Evolutionary conservation across 1,284 basidiomycete species (phyloP).

Genomic region (Cerrena zonata): DNA sequence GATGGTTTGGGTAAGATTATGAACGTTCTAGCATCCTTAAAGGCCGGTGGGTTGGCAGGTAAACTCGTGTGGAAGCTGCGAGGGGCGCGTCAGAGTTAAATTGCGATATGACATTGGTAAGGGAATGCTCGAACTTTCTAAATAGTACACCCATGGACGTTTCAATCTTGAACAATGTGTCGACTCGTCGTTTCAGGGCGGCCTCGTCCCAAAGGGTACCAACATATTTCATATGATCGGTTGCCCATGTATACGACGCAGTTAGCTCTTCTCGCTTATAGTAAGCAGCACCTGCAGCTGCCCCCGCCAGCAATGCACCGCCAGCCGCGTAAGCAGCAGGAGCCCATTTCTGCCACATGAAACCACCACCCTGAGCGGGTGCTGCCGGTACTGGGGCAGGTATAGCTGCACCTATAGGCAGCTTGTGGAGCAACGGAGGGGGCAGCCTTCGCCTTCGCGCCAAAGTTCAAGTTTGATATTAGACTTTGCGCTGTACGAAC

Average conservation of each 20-base stretch:
- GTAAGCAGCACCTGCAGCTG: conserved; percentile 80
- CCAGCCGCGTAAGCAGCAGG: conserved; percentile 63
- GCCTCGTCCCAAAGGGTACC: conserved; percentile 82
- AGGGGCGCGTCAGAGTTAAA: not conserved
- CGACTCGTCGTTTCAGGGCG: conserved; percentile 57
- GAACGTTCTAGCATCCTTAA: conserved; percentile 63
- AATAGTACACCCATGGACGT: conserved; percentile 63
- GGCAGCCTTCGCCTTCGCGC: conserved; percentile 15
- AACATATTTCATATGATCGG: conserved; percentile 88
- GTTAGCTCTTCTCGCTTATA: conserved; percentile 70
- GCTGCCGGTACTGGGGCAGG: conserved; percentile 22
- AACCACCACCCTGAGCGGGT: conserved; percentile 18
- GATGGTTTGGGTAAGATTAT: conserved; percentile 61
- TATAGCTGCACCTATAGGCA: conserved; percentile 26
- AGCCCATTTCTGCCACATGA: conserved; percentile 57
- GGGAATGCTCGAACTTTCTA: conserved; percentile 48
- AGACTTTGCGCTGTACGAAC: conserved; percentile 60
- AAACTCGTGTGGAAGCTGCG: conserved; percentile 73
- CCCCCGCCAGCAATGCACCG: conserved; percentile 71
- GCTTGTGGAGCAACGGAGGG: conserved; percentile 18
- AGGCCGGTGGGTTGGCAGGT: conserved; percentile 53
- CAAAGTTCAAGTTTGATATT: conserved; percentile 35
- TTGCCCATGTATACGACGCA: conserved; percentile 70
- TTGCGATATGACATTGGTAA: conserved; percentile 3
- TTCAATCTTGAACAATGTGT: conserved; percentile 55